Conservation (phyloP, 1,139 yeast species). For the Candida glucosophila region DNA sequence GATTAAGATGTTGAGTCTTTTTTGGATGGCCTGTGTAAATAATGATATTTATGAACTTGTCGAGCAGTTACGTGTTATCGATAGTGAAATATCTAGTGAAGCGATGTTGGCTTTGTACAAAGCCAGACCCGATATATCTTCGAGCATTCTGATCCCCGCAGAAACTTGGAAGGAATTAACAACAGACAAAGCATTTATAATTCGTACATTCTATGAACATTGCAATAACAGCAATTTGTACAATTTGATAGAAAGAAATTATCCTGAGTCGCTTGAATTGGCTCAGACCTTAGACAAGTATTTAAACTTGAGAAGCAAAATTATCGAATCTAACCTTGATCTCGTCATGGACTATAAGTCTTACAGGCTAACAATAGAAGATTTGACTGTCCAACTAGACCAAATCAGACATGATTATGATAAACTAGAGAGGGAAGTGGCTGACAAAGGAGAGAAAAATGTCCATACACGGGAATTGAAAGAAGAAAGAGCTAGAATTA, state of each 20-base stretch:
- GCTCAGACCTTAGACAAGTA: conserved; percentile 52
- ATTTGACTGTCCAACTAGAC: conserved; percentile 10
- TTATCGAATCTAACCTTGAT: conserved; percentile 22
- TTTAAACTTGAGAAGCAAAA: conserved; percentile 35
- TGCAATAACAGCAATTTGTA: conserved; percentile 46
- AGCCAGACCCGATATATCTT: conserved; percentile 52
- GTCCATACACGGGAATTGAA: conserved; percentile 3
- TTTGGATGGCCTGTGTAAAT: conserved; percentile 65
- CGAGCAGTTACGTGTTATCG: conserved; percentile 60
- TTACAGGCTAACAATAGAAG: conserved; percentile 6
- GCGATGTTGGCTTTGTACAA: conserved; percentile 62
- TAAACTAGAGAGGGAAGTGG: background rate
- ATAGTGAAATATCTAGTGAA: conserved; percentile 54
- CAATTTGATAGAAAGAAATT: conserved; percentile 59
- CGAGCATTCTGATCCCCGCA: conserved; percentile 47
- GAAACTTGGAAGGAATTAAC: conserved; percentile 65
- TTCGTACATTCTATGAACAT: conserved; percentile 58
- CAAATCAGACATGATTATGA: conserved; percentile 6
- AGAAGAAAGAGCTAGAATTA: conserved; percentile 6
- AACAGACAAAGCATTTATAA: conserved; percentile 66
- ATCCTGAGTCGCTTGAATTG: conserved; percentile 74
- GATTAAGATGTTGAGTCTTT: conserved; percentile 52
- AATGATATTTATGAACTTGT: conserved; percentile 67
- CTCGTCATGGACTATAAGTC: conserved; percentile 13
- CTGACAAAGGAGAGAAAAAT: conserved; percentile 1